Evolutionary conservation across 208 protist genomes (phyloP).

Genomic region (Trypanosoma rangeli): DNA sequence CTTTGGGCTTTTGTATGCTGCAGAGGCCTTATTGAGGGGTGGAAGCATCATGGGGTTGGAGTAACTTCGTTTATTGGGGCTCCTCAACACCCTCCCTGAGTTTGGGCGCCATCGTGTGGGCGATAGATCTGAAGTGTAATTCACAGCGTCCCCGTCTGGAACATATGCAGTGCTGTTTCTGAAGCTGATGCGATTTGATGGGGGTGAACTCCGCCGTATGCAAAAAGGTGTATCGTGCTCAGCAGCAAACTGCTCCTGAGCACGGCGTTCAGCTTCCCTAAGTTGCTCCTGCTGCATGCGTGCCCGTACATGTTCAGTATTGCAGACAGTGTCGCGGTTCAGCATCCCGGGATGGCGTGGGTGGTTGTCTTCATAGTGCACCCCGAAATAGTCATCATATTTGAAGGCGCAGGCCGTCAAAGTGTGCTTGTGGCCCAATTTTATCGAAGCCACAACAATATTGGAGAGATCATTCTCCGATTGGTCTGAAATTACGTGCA

Average conservation of each 20-base stretch:
- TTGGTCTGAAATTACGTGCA: not conserved
- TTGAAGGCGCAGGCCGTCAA: not conserved
- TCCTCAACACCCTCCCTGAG: not conserved
- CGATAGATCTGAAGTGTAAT: not conserved
- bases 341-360: not conserved
- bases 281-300: conserved; percentile 43
- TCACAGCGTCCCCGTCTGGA: not conserved
- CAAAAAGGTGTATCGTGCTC: conserved; percentile 5
- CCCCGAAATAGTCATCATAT: conserved; percentile 6
- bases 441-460: not conserved
- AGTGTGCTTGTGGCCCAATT: not conserved
- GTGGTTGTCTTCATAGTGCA: conserved; percentile 5
- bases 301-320: conserved; percentile 53
- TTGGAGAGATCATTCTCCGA: not conserved
- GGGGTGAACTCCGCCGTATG: not conserved
- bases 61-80: not conserved
- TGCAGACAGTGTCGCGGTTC: conserved; percentile 42
- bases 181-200: not conserved
- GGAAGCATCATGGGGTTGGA: not conserved
- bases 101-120: not conserved
- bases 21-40: not conserved
- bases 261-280: conserved; percentile 31
- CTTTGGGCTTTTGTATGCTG: not conserved
- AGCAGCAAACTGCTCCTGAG: conserved; percentile 40
- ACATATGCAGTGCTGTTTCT: not conserved